These are phyloP conservation scores for Cryptococcus sp. DNA, from an alignment of 1,284 basidiomycete species.

Conservation along the genomic window DNA sequence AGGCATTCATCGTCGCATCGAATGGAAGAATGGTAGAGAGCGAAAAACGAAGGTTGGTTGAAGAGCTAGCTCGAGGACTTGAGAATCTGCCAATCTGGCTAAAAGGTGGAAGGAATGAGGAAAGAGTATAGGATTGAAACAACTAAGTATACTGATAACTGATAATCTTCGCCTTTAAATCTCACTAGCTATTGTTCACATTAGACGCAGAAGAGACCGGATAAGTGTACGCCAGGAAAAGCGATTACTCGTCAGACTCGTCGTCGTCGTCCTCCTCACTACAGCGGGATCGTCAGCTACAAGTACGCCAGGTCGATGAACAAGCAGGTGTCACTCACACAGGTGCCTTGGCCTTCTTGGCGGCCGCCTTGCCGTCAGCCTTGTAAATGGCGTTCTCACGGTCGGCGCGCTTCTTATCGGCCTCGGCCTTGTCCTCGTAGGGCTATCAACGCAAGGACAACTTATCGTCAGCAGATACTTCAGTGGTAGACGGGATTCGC, in stretches of 20 bases:
- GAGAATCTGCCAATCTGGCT: too few species aligned
- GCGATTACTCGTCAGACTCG: constrained; percentile 24
- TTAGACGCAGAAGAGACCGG: too few species aligned
- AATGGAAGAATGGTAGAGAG: neutral
- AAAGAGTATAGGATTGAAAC: too few species aligned
- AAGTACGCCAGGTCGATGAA: neutral
- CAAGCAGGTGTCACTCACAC: constrained; percentile 14
- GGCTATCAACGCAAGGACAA: constrained; percentile 60
- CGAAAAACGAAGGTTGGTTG: neutral
- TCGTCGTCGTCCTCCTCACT: constrained; percentile 37
- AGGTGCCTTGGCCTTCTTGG: constrained; percentile 23
- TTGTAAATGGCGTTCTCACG: constrained; percentile 59
- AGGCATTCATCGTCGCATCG: too few species aligned
- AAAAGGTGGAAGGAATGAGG: too few species aligned
- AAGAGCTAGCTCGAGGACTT: neutral
- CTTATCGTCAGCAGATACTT: neutral
- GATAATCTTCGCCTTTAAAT: neutral
- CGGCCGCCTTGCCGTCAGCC: constrained; percentile 55
- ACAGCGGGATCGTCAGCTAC: neutral
- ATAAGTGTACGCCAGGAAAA: too few species aligned
- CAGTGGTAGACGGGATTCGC: constrained; percentile 3
- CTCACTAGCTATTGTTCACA: neutral
- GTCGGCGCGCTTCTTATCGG: constrained; percentile 74
- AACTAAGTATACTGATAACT: neutral
- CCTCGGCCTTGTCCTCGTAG: constrained; percentile 82